Evolutionary conservation across 805 yeast species (phyloP).

Genomic region (Candida lessepsii): DNA sequence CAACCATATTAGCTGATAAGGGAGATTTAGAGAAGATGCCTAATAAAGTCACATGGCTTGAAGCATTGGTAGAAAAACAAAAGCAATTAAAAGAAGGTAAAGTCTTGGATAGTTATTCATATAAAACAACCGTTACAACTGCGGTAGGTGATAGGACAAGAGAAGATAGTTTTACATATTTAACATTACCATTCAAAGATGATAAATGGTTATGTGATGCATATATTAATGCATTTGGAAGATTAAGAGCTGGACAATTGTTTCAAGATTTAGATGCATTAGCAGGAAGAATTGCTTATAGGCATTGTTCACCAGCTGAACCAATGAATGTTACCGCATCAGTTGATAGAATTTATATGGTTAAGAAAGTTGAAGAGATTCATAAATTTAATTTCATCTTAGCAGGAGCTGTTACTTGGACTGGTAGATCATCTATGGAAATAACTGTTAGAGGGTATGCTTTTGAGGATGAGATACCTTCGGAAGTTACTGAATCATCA

Average conservation of each 20-base stretch:
- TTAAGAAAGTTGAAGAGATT: conserved; percentile 79
- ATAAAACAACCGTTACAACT: conserved; percentile 69
- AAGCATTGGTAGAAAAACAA: conserved; percentile 73
- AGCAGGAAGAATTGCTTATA: conserved; percentile 90
- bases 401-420: conserved; percentile 93
- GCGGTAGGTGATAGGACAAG: conserved; percentile 72
- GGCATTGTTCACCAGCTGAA: conserved; percentile 92
- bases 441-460: conserved; percentile 88
- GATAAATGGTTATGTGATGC: conserved; percentile 82
- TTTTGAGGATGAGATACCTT: conserved; percentile 55
- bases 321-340: conserved; percentile 96
- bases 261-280: conserved; percentile 93
- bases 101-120: conserved; percentile 65
- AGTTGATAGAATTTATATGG: conserved; percentile 86
- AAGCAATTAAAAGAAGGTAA: conserved; percentile 73
- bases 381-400: conserved; percentile 71
- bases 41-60: conserved; percentile 76
- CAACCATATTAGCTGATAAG: conserved; percentile 65
- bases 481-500: conserved; percentile 51
- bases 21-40: conserved; percentile 47
- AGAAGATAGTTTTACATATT: conserved; percentile 69
- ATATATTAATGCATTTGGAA: conserved; percentile 87
- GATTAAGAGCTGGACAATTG: conserved; percentile 86
- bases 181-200: conserved; percentile 77
- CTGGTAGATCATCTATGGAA: conserved; percentile 95